Evolutionary conservation across 176 grass and related monocot species (phyloP), one percentile per base, ranked within the genome.

Genomic region (Cenchrus americanus): DNA sequence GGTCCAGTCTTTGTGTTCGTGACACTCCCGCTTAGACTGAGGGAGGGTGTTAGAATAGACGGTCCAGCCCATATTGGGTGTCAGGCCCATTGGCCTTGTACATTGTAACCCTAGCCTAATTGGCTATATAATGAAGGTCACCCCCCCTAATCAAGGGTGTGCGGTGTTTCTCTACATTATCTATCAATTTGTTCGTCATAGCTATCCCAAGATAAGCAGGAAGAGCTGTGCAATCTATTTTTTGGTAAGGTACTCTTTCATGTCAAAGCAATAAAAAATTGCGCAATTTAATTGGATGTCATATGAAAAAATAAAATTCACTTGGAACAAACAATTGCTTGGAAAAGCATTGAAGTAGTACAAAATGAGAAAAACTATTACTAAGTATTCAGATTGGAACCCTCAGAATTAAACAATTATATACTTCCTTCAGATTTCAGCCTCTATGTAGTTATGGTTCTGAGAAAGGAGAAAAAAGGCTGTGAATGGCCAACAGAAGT

Each of bases 401-500:
- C 32, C 49, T 22, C n/a, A 60, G 63, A 48, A 19, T 60, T 4
- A 30, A 32, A 32, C 18, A 19, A 77, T n/a, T 75, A 10, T 78
- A 48, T 85, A 46, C 8, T 69, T 32, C 24, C 46, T 41, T 8
- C 17, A 69, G 24, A 77, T 84, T 69, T 76, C 76, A 9, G 22
- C 18, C 57, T 40, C 26, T 17, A 21, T 32, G 47, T 58, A 22
- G n/a, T 62, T 55, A 32, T 67, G 17, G 14, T 63, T 46, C 42
- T 70, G 5, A 46, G 4, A 46, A 8, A 23, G 23, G 10, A 70
- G 17, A 43, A 68, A 68, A 41, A 42, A n/a, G 17, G 18, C 58
- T n/a, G 1, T 9, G 32, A 34, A 34, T 34, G 34, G 34, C 34
- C 34, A 37, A 37, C 34, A 55, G 5, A 53, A 18, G 0, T 6